These are phyloP conservation scores for Salix suchowensis DNA, from an alignment of 345 rosid genomes.

Conservation along the genomic window DNA sequence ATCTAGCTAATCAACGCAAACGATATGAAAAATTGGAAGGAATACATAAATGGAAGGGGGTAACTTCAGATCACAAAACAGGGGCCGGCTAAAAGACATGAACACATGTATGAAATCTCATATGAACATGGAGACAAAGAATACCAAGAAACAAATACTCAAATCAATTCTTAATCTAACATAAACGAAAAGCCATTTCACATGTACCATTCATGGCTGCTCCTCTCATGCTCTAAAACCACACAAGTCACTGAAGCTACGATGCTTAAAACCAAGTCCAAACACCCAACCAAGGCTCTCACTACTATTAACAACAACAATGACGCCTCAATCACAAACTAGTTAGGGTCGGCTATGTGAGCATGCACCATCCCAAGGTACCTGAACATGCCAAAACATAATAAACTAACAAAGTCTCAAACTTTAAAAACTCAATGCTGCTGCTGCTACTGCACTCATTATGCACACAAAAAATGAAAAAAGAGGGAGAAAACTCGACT, in stretches of 20 bases:
- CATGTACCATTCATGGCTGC: too few species aligned
- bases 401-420: neutral
- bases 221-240: too few species aligned
- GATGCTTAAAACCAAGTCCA: neutral
- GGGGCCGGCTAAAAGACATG: neutral
- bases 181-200: neutral
- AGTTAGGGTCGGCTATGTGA: neutral
- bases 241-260: neutral
- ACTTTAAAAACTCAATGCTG: conserved; percentile 1
- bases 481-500: neutral
- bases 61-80: neutral
- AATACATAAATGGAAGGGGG: neutral
- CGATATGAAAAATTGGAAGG: neutral
- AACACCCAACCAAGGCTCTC: neutral
- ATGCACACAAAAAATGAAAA: neutral
- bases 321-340: neutral
- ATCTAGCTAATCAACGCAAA: neutral
- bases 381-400: neutral
- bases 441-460: neutral
- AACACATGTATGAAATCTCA: neutral
- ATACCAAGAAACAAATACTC: neutral
- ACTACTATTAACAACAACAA: neutral
- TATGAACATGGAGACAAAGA: neutral
- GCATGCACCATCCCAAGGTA: neutral
- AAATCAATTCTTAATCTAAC: neutral